A percentile compares a stretch with the other conserved stretches of the same genome.
Evolutionary conservation across 495 filamentous ascomycete species (phyloP).

Genomic region (Penicillium steckii): DNA sequence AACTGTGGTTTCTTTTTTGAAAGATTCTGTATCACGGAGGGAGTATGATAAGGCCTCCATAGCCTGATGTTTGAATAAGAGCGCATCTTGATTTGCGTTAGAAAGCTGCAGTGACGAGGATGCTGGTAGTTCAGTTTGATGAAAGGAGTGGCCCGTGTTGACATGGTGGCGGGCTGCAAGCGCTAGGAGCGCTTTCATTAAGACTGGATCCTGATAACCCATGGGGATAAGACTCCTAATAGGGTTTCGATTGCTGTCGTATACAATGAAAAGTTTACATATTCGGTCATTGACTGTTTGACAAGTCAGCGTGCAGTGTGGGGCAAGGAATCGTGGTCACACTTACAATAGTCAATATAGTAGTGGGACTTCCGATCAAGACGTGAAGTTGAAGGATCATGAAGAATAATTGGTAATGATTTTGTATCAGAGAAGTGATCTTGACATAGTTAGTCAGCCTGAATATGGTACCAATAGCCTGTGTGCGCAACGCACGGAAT

Average conservation of each 20-base stretch:
- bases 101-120: constrained; percentile 7
- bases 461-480: not conserved
- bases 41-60: constrained; percentile 42
- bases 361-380: constrained; percentile 36
- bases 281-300: constrained; percentile 48
- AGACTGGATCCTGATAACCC: constrained; percentile 43
- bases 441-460: not conserved
- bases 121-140: constrained; percentile 11
- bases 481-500: not conserved
- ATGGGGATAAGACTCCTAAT: constrained; percentile 52
- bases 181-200: constrained; percentile 51
- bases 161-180: constrained; percentile 55
- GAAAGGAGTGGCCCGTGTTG: constrained; percentile 31
- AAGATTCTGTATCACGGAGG: constrained; percentile 18
- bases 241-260: constrained; percentile 54
- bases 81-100: constrained; percentile 41
- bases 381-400: constrained; percentile 37
- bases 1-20: constrained; percentile 37
- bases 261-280: constrained; percentile 54
- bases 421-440: not conserved
- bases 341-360: constrained; percentile 53
- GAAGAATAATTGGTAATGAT: constrained; percentile 11
- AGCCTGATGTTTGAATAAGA: constrained; percentile 50
- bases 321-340: not conserved
- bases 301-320: not conserved